Evolutionary conservation across 2,329 filamentous ascomycete genomes (phyloP).

Genomic region (Aspergillus pseudoglaucus): DNA sequence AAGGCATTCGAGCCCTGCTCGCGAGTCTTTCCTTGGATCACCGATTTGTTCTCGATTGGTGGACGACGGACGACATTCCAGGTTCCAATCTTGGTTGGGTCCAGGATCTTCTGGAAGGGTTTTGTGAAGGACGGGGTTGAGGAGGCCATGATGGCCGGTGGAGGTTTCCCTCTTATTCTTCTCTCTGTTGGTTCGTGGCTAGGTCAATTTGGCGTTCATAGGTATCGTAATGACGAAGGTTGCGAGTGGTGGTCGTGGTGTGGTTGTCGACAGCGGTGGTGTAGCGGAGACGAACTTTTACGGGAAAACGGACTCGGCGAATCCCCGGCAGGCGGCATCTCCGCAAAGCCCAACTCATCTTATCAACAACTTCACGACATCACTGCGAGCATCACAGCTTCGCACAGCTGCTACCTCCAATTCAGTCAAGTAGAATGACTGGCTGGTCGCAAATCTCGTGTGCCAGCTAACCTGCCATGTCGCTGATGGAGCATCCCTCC

Average conservation of each 20-base stretch:
- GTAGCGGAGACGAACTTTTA: slow-evolving; percentile 24
- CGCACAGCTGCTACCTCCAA: neutral
- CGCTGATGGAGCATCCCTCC: slow-evolving; percentile 11
- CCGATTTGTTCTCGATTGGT: slow-evolving; percentile 24
- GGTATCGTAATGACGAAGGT: neutral
- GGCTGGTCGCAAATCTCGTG: slow-evolving; percentile 1
- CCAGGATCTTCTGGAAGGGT: slow-evolving; percentile 31
- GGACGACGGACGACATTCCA: slow-evolving; percentile 32
- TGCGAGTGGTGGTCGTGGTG: slow-evolving; percentile 5
- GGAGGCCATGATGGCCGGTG: slow-evolving; percentile 32
- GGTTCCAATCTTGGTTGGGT: slow-evolving; percentile 34
- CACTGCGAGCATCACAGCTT: too few species aligned
- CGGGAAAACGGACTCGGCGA: slow-evolving; percentile 16
- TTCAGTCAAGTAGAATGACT: slow-evolving; percentile 11
- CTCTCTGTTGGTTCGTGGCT: neutral
- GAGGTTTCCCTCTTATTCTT: slow-evolving; percentile 5
- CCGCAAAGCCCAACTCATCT: neutral
- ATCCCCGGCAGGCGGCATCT: slow-evolving; percentile 5
- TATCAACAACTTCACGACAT: neutral
- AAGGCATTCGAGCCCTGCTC: slow-evolving; percentile 38
- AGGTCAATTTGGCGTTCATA: neutral
- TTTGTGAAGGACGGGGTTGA: slow-evolving; percentile 16
- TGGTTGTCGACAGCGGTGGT: slow-evolving; percentile 6
- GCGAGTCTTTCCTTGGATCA: slow-evolving; percentile 39
- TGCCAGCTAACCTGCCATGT: slow-evolving; percentile 15